phyloP scores from a whole-genome alignment of 306 rosid species.

The Trichosanthes cucumerina region DNA sequence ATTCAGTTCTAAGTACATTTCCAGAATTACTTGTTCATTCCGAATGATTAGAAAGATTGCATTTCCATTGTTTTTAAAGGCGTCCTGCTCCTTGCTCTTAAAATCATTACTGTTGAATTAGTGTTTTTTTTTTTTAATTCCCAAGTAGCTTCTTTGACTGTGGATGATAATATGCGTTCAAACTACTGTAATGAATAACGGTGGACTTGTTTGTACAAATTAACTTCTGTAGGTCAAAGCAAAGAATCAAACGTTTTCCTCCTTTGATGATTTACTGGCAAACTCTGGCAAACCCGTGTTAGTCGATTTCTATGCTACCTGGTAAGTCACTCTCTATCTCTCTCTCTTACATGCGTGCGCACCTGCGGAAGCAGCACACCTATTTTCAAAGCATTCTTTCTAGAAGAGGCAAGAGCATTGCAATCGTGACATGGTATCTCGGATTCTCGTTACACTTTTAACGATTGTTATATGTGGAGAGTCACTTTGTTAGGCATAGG shows the following conservation, averaged over 20 bases:
- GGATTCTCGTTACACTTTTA: neutral
- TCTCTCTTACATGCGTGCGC: neutral
- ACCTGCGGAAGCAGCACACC: too few species aligned
- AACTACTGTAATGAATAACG: neutral
- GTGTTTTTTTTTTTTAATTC: neutral
- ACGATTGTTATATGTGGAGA: neutral
- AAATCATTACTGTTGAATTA: neutral
- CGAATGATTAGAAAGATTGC: neutral
- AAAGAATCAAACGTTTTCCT: slow-evolving; percentile 68
- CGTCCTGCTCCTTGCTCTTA: neutral
- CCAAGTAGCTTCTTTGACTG: neutral
- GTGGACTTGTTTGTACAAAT: neutral
- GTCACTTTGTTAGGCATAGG: neutral
- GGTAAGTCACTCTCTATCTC: slow-evolving; percentile 33
- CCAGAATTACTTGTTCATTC: neutral
- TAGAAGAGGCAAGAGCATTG: neutral
- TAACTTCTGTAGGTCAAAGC: slow-evolving; percentile 56
- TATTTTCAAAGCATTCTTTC: neutral
- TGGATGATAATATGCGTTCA: neutral
- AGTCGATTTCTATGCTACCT: slow-evolving; percentile 97
- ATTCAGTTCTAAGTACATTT: neutral
- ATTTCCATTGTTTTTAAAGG: neutral
- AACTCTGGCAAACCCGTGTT: slow-evolving; percentile 68
- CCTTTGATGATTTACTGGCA: slow-evolving; percentile 71
- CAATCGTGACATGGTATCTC: neutral